Evolutionary conservation across 768 basidiomycete genomes (phyloP), one percentile per base, ranked within the genome.

Genomic region (Mycena sanguinolenta): DNA sequence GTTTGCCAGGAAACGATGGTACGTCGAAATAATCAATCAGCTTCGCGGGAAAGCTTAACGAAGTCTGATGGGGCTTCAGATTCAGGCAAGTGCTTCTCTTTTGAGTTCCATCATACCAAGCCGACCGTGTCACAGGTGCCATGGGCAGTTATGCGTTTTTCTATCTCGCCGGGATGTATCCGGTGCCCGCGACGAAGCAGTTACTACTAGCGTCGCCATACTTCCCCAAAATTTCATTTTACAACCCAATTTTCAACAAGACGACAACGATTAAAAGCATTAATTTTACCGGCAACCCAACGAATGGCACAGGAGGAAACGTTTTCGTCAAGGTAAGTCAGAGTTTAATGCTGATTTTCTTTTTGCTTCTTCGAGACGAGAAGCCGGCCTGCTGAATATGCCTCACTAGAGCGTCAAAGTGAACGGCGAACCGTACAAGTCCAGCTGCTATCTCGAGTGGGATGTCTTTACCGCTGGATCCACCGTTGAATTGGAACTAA

Each of bases 1-100:
- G 90, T 0, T 79, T 91, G 2, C 90, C 90, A 14, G 90, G 90
- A 25, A 91, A 91, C 72, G 90, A 91, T 72, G 90, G 89, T 89
- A 65, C 62, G 81, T 74, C 60, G 36, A 62, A 38, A 12, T 28
- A 49, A 55, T 50, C 55, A 23, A 42, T 59, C 28, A 64, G 3
- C 60, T 68, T 61, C 59, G 39, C 59, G 59, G 58, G 44, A 68
- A n/a, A 68, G 59, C 44, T 55, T 61, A 61, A 44, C 39, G 21
- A 23, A 50, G 44, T 60, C 67, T 55, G 53, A 54, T 32, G 12
- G 19, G 52, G 39, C 25, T 59, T 25, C 58, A 78, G 77, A 81
- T 71, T 81, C 75, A 28, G 79, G 81, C 74, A 65, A 58, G 39
- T 71, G 1, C 36, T 63, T 55, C 39, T 28, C 27, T 60, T 61